These are phyloP conservation scores for Ganoderma resinaceum DNA, from an alignment of 1,284 basidiomycete genomes.

Conservation along the genomic window DNA sequence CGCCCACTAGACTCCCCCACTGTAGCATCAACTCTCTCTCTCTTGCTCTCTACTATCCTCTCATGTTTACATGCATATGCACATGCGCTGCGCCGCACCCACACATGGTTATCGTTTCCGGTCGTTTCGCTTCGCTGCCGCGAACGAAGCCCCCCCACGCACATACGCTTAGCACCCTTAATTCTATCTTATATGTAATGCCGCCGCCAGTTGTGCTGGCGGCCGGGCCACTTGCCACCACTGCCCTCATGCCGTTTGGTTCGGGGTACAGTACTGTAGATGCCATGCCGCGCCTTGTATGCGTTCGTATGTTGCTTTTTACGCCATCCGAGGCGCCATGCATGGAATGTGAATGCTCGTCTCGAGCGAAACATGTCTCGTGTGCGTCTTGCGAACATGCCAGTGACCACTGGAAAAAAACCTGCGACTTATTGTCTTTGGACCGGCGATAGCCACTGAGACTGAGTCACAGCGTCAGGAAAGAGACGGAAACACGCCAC, in stretches of 20 bases:
- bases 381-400: background rate
- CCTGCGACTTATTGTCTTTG: background rate
- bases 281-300: background rate
- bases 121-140: background rate
- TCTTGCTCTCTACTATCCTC: background rate
- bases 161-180: constrained; percentile 22
- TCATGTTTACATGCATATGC: background rate
- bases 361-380: constrained; percentile 3
- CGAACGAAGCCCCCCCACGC: background rate
- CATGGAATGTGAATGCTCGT: constrained; percentile 6
- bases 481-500: background rate
- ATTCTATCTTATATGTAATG: constrained; percentile 31
- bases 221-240: background rate
- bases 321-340: background rate
- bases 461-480: background rate
- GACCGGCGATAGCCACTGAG: background rate
- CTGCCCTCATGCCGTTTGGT: background rate
- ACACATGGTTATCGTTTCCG: background rate
- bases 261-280: background rate
- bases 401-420: too few species aligned
- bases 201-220: constrained; percentile 16
- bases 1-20: constrained; percentile 8
- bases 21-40: constrained; percentile 29
- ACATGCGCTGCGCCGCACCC: background rate
- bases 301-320: background rate